Base-by-base conservation (phyloP, 179 eudicot genomes). In the Beta corolliflora region DNA sequence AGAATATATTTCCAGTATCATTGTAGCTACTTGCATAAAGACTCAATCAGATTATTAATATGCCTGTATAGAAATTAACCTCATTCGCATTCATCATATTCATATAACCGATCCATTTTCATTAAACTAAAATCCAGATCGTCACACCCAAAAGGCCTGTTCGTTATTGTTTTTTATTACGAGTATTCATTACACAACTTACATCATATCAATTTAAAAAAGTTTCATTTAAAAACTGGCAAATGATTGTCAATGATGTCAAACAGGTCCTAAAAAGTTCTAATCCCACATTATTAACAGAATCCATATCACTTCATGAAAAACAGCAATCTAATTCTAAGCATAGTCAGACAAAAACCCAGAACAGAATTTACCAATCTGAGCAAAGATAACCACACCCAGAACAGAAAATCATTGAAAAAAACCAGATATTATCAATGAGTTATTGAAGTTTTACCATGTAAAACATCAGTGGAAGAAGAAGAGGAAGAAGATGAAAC, bases 401-500 rank as follows among this genome's bases (percentile, higher is more conserved):
- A 36, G 1, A 36, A 36, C 1, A 36, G 41, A 36, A 36, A 36
- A 36, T 36, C 41, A 36, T 36, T 36, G 1, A 36, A 36, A 36
- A 1, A 36, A 2, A 36, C 0, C 41, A 36, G 31, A 19, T 19
- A 63, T n/a, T 21, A 4, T 7, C 5, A 8, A 3, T 5, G 41
- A 36, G 41, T 36, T 36, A 3, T 36, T 36, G 41, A 0, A 36
- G 41, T 36, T 36, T 66, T 81, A 85, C 87, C 87, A 75, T 81
- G 84, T 70, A 81, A 81, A 25, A 75, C 46, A 85, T 81, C 84
- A 75, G 84, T 7, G 56, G 86, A 77, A 21, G 83, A 10, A 64
- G 86, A 71, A 0, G 81, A 73, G 0, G 81, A 72, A 72, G 83
- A 63, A 1, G 81, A 71, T 1, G 81, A 71, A 52, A 77, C 63